Conservation (phyloP, 306 rosid species). For the Medicago arabica region DNA sequence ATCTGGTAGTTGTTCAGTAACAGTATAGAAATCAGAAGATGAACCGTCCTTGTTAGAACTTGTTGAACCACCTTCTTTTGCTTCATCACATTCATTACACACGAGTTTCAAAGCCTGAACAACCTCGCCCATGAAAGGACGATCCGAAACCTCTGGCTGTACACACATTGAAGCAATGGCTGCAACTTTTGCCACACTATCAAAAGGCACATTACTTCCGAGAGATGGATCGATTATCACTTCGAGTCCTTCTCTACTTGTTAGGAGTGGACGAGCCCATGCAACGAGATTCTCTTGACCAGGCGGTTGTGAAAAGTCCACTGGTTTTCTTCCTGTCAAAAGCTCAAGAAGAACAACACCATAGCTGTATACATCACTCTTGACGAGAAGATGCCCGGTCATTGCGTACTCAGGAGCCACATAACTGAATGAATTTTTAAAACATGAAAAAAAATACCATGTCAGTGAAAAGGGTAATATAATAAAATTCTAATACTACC, state of each 20-base stretch:
- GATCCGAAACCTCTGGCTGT: conserved; percentile 94
- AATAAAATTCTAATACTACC: neutral
- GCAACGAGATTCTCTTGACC: conserved; percentile 95
- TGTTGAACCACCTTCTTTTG: conserved; percentile 65
- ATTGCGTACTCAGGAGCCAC: conserved; percentile 99
- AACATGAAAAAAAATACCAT: conserved; percentile 35
- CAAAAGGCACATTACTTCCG: conserved; percentile 64
- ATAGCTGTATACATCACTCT: conserved; percentile 96
- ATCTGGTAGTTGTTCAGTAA: conserved; percentile 57
- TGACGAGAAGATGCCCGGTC: conserved; percentile 98
- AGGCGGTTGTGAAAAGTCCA: conserved; percentile 91
- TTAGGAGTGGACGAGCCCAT: conserved; percentile 91
- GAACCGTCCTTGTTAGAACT: conserved; percentile 59
- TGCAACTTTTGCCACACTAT: conserved; percentile 85
- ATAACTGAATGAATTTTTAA: conserved; percentile 57
- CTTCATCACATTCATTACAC: conserved; percentile 75
- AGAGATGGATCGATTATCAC: conserved; percentile 63
- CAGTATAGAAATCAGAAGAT: conserved; percentile 51
- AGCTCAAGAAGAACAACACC: conserved; percentile 98
- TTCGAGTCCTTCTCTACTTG: conserved; percentile 82
- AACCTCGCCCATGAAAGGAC: conserved; percentile 96
- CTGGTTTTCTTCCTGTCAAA: conserved; percentile 86
- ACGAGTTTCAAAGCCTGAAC: conserved; percentile 95
- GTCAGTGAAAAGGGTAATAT: conserved; percentile 4
- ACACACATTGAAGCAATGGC: conserved; percentile 99